Evolutionary conservation across 176 grass and related monocot genomes (phyloP).

Genomic region (Aegilops tauschii): DNA sequence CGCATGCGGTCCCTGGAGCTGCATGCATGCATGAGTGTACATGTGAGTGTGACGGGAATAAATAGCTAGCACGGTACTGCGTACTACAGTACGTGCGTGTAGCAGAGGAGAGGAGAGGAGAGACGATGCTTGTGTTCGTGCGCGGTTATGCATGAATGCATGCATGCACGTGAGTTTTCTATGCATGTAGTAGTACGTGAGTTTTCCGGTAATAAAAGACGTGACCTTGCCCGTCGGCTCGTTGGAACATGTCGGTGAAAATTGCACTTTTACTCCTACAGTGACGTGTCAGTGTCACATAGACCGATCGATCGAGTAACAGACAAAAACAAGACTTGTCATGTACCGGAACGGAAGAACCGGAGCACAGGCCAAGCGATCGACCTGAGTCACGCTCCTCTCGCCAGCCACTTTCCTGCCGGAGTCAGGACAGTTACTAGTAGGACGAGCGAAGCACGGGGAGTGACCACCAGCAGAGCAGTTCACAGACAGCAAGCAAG

Average conservation of each 20-base stretch:
- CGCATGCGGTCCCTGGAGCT: neutral
- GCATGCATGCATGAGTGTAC: neutral
- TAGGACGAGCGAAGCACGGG: too few relatives aligned
- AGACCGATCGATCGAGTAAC: neutral
- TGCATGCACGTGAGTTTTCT: neutral
- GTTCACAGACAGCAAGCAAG: too few relatives aligned
- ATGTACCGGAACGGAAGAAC: too few relatives aligned
- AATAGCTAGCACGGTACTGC: neutral
- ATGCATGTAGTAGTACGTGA: too few relatives aligned
- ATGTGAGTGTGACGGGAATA: neutral
- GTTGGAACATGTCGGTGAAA: neutral
- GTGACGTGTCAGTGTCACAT: neutral
- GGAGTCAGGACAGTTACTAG: too few relatives aligned
- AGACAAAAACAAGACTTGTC: too few relatives aligned
- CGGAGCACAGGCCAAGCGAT: too few relatives aligned
- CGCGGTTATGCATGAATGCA: neutral
- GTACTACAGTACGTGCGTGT: neutral
- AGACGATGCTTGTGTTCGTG: neutral
- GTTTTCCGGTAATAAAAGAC: neutral
- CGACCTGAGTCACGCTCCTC: too few relatives aligned
- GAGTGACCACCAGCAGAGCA: too few relatives aligned
- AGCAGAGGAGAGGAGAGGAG: neutral
- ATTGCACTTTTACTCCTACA: neutral
- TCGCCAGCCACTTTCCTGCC: too few relatives aligned
- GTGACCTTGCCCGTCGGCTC: neutral